phyloP scores from a whole-genome alignment of 192 early-diverging fungal species.

The Coemansia sp. region DNA sequence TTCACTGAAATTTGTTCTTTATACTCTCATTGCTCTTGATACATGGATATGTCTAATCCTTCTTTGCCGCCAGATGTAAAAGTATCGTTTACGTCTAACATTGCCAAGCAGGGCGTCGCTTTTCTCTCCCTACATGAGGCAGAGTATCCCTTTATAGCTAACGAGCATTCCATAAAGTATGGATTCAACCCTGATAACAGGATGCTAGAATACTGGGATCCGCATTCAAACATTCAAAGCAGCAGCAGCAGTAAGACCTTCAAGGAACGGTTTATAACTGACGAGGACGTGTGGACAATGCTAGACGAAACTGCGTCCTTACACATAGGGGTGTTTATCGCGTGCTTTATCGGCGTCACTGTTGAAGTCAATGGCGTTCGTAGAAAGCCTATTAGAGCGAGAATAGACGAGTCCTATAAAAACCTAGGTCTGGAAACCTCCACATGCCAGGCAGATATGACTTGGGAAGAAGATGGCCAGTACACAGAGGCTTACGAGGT shows the following conservation, averaged over 20 bases:
- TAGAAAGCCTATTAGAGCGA: background rate
- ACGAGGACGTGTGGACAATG: background rate
- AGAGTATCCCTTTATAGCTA: background rate
- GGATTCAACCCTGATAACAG: background rate
- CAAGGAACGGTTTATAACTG: background rate
- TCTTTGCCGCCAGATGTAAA: background rate
- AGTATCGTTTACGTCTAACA: background rate
- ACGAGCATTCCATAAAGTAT: background rate
- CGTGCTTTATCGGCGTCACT: background rate
- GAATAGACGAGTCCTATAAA: background rate
- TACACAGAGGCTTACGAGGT: background rate
- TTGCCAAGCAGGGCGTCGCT: background rate
- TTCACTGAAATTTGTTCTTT: background rate
- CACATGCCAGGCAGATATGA: background rate
- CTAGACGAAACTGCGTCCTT: background rate
- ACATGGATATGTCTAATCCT: background rate
- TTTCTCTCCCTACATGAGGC: background rate
- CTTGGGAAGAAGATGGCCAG: background rate
- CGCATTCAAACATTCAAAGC: background rate
- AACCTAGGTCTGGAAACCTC: background rate
- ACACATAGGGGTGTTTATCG: background rate
- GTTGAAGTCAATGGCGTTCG: background rate
- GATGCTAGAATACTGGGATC: background rate
- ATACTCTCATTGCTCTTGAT: too few species aligned
- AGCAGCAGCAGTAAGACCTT: background rate